phyloP scores from a whole-genome alignment of 345 rosid species.

The Eucalyptus cloeziana region DNA sequence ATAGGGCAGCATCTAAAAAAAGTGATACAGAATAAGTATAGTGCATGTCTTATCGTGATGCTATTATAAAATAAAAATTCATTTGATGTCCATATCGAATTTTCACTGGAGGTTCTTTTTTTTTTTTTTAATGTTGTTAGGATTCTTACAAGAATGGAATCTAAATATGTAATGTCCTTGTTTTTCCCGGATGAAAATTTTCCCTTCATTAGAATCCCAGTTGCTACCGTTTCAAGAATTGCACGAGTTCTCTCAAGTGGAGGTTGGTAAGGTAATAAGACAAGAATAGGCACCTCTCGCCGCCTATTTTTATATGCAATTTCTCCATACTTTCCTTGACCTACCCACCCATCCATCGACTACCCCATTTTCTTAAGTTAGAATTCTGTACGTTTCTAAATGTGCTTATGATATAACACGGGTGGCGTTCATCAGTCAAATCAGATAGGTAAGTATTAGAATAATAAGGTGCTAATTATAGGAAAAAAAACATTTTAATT shows the following conservation, averaged over 20 bases:
- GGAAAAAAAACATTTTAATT: background rate
- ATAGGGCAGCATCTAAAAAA: background rate
- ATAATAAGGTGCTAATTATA: background rate
- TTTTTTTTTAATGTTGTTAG: background rate
- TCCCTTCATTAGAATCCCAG: background rate
- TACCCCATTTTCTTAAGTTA: background rate
- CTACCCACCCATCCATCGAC: background rate
- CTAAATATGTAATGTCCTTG: too few relatives aligned
- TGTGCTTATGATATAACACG: background rate
- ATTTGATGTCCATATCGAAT: background rate
- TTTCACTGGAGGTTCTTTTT: background rate
- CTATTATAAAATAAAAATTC: background rate
- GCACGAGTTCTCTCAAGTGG: background rate
- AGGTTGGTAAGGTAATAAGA: background rate
- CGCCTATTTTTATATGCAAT: background rate
- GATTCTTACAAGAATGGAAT: background rate
- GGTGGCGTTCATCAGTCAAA: background rate
- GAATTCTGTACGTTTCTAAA: background rate
- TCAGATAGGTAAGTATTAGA: background rate
- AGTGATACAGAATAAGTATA: background rate
- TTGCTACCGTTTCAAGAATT: background rate
- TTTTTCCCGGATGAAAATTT: background rate
- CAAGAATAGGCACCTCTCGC: background rate
- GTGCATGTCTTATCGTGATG: rapidly evolving
- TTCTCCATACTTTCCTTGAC: background rate